Evolutionary conservation across 2,329 filamentous ascomycete species (phyloP).

Genomic region (Neospermospora avenae): DNA sequence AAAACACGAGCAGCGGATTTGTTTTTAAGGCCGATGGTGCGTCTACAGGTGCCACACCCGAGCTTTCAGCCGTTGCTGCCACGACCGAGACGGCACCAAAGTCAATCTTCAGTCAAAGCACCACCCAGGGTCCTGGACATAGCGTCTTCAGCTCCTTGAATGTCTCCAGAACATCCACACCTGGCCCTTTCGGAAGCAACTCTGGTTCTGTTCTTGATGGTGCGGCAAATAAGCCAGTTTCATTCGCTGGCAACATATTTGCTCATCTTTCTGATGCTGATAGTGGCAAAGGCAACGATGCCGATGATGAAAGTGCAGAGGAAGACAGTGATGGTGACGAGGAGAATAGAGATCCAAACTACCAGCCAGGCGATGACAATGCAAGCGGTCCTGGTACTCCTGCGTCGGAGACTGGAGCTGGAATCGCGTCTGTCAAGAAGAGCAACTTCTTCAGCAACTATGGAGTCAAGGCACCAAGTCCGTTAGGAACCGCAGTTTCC

Average conservation of each 20-base stretch:
- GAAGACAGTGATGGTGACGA: constrained; percentile 14
- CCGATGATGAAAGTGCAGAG: constrained; percentile 37
- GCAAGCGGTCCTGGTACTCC: constrained; percentile 24
- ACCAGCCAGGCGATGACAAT: constrained; percentile 20
- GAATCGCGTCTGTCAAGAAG: constrained; percentile 31
- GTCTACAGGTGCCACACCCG: neutral
- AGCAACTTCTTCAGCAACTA: constrained; percentile 11
- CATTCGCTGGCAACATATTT: constrained; percentile 51
- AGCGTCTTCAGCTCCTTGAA: constrained; percentile 27
- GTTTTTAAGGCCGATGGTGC: neutral
- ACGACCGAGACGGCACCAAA: neutral
- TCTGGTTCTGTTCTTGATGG: constrained; percentile 30
- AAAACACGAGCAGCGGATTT: constrained; percentile 10
- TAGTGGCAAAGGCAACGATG: constrained; percentile 45
- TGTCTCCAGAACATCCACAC: constrained; percentile 29
- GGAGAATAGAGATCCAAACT: constrained; percentile 34
- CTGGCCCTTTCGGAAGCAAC: constrained; percentile 22
- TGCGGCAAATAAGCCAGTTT: constrained; percentile 20
- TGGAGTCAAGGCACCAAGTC: constrained; percentile 22
- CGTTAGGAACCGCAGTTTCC: constrained; percentile 8
- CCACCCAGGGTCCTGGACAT: constrained; percentile 36
- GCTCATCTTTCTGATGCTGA: constrained; percentile 56
- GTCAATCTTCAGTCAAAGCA: constrained; percentile 32
- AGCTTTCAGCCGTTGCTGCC: neutral
- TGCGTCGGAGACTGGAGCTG: constrained; percentile 27